Base-by-base conservation (phyloP, 2,329 filamentous ascomycete genomes). In the Cladophialophora bantiana region DNA sequence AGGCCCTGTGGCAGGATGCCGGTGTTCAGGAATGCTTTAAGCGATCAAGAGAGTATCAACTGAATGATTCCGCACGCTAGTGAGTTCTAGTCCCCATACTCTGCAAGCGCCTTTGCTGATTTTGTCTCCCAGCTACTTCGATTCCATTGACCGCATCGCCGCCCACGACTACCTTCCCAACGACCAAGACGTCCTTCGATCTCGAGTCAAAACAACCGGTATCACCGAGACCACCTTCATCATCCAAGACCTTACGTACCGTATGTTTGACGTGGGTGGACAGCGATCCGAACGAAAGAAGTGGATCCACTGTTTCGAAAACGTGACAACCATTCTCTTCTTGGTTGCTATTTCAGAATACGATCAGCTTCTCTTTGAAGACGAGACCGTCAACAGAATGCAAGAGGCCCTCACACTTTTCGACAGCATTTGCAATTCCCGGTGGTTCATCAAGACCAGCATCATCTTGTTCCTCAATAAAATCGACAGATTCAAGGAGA, bases 251-350 rank as follows among this genome's bases (percentile, higher is more conserved):
- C 84, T 97, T 71, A 97, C 93, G 65, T 97, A 97, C 84, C 89
- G 93, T 73, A 97, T 97, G 94, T 97, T 97, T 81, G 94, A 97
- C 76, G 94, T 97, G 54, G 94, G 94, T 86, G 94, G 94, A 72
- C 94, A 97, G 82, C 88, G 94, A 78, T 97, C 93, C 6, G 94
- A 97, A 82, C 90, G 94, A 78, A 97, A 97, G 90, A 97, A 97
- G 88, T 97, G 94, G 94, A 97, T 97, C 74, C 94, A 97, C 84
- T 97, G 94, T 83, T 97, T 97, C 81, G 94, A 97, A 84, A 97
- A 97, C 75, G 94, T 97, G 76, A 97, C 93, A 7, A 96, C 94
- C 9, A 96, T 97, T 74, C 90, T 97, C 45, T 97, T 97, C 89
- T 83, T 97, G 64, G 94, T 97, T 73, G 94, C 94, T 80, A 97